phyloP scores from a whole-genome alignment of 2,329 filamentous ascomycete species.

The Lasiodiplodia gonubiensis region DNA sequence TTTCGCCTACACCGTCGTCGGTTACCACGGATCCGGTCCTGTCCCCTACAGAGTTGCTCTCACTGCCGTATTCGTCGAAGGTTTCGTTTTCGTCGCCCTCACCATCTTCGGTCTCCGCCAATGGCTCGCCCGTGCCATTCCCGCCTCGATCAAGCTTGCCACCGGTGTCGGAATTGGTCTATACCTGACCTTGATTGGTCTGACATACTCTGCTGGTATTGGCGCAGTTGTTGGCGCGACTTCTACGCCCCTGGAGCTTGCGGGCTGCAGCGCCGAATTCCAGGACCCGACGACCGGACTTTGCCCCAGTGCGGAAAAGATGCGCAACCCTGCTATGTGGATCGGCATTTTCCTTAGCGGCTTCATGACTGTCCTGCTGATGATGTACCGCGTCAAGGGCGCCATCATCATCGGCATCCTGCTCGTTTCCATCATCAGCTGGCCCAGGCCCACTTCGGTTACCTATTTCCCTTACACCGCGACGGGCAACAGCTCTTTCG shows the following conservation, averaged over 20 bases:
- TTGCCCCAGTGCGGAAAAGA: slow-evolving; percentile 71
- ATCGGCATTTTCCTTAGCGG: slow-evolving; percentile 87
- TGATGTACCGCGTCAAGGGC: slow-evolving; percentile 86
- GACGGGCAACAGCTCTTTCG: slow-evolving; percentile 72
- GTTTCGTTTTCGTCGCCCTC: slow-evolving; percentile 81
- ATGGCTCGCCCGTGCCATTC: slow-evolving; percentile 80
- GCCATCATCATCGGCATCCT: slow-evolving; percentile 84
- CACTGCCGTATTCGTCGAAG: slow-evolving; percentile 88
- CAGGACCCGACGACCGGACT: slow-evolving; percentile 54
- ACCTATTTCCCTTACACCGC: slow-evolving; percentile 80
- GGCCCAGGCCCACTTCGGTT: slow-evolving; percentile 76
- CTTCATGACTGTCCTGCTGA: slow-evolving; percentile 76
- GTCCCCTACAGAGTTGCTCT: slow-evolving; percentile 78
- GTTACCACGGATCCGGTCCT: slow-evolving; percentile 72
- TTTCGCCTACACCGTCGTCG: slow-evolving; percentile 82
- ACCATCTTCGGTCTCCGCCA: slow-evolving; percentile 75
- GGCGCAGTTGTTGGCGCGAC: slow-evolving; percentile 74
- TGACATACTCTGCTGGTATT: slow-evolving; percentile 83
- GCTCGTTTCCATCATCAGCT: slow-evolving; percentile 85
- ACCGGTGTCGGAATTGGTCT: slow-evolving; percentile 86
- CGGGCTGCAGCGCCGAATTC: slow-evolving; percentile 69
- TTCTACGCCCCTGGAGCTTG: slow-evolving; percentile 73
- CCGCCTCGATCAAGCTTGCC: slow-evolving; percentile 83
- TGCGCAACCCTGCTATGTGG: slow-evolving; percentile 86
- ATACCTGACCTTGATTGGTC: slow-evolving; percentile 76